These are phyloP conservation scores for Aspergillus spinulosporus DNA, from an alignment of 2,329 filamentous ascomycete species.

Conservation along the genomic window DNA sequence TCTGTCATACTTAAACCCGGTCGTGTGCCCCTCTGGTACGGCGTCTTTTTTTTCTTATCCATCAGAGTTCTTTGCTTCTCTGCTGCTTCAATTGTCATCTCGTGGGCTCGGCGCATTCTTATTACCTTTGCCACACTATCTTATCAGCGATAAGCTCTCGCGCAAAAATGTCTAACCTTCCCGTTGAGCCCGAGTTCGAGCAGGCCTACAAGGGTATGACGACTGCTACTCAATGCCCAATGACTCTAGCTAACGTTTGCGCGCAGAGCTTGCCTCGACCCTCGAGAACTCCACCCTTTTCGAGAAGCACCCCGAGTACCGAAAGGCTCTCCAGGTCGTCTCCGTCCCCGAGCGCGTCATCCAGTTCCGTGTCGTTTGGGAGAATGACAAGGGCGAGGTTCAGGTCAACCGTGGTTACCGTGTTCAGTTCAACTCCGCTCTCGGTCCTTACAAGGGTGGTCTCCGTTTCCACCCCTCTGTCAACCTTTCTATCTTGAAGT, in stretches of 20 bases:
- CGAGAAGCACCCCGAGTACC: constrained; percentile 91
- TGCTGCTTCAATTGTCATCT: constrained; percentile 17
- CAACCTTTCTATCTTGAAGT: constrained; percentile 76
- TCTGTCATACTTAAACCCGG: constrained; percentile 15
- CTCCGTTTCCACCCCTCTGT: constrained; percentile 81
- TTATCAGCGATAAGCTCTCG: constrained; percentile 13
- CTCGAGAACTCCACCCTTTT: constrained; percentile 94
- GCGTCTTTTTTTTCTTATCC: constrained; percentile 1
- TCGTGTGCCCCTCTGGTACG: constrained; percentile 18
- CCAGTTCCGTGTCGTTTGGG: constrained; percentile 97
- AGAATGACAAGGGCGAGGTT: constrained; percentile 81
- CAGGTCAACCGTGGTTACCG: constrained; percentile 95
- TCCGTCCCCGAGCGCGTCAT: constrained; percentile 92
- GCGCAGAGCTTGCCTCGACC: constrained; percentile 83
- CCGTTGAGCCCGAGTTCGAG: constrained; percentile 93
- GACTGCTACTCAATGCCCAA: neutral
- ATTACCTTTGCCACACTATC: constrained; percentile 10
- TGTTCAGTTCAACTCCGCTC: constrained; percentile 97
- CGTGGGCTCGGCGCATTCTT: constrained; percentile 9
- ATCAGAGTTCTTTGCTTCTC: constrained; percentile 7
- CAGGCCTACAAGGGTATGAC: constrained; percentile 87
- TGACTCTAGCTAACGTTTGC: neutral
- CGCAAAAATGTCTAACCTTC: constrained; percentile 72
- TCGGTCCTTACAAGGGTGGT: constrained; percentile 97
- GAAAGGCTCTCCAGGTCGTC: constrained; percentile 81